Base-by-base conservation (phyloP, 352 stramenopile genomes). In the Phytophthora hybrid region DNA sequence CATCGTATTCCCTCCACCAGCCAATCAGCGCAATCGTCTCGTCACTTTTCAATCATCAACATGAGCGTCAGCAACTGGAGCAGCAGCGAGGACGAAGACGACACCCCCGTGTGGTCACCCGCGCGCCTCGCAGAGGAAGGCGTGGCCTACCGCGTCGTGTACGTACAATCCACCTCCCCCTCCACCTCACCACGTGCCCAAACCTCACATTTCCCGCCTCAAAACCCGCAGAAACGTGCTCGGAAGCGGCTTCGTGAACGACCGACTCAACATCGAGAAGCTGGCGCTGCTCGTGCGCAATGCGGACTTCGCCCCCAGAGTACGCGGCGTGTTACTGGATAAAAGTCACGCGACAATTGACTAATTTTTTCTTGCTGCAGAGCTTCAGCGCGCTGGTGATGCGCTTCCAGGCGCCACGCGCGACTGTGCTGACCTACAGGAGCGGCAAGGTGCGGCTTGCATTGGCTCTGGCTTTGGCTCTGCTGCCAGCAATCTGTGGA, bases 261-360 rank as follows among this genome's bases (percentile, higher is more conserved):
- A 74, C 26, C 61, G 73, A 4, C 52, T 94, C 34, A 85, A 94
- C 69, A 66, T 90, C 65, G 82, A 92, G 70, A 75, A 82, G 37
- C 79, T 94, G 53, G 87, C 85, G 44, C 67, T 92, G 60, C 76
- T 88, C 34, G 84, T 93, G 55, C 87, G 87, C 59, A 93, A 94
- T 70, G 81, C 87, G 1, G 84, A 91, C 74, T 94, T 93, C 73
- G 76, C 81, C 13, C 84, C 78, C 21, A 78, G 84, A 52, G 85
- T 93, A 71, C 4, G 70, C 31, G 9, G n/a, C 10, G 54, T 46
- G n/a, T 18, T 46, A 41, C 62, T 44, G 56, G 0, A 7, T 26
- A 51, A 37, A 6, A 37, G 9, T 11, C 59, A 26, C 18, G 41
- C 8, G 34, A 52, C 5, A 19, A 32, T 11, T 2, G 52, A 29